Conservation (phyloP, 2,329 filamentous ascomycete genomes). For the Fusarium vanettenii region DNA sequence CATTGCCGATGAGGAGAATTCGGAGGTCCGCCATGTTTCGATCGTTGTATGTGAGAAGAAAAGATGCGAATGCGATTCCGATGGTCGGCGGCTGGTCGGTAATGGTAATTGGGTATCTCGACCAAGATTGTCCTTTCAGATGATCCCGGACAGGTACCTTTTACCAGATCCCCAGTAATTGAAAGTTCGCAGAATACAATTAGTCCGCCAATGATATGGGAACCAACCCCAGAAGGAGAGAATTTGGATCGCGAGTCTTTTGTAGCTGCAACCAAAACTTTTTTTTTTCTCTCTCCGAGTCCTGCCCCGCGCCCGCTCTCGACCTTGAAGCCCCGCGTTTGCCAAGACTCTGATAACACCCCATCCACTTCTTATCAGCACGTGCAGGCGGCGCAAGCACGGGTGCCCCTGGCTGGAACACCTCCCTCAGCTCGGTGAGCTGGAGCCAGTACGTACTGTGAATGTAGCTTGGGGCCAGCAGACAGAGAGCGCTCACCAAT, state of each 20-base stretch:
- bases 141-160: constrained; percentile 5
- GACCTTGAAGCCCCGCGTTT: constrained; percentile 18
- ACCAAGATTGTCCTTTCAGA: constrained; percentile 5
- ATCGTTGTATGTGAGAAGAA: constrained; percentile 22
- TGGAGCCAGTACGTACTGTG: constrained; percentile 4
- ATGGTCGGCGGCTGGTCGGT: constrained; percentile 25
- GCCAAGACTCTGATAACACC: constrained; percentile 7
- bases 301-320: constrained; percentile 20
- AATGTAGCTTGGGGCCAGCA: neutral
- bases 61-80: constrained; percentile 28
- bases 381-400: constrained; percentile 12
- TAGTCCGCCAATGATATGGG: constrained; percentile 31
- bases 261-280: neutral
- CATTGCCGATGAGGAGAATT: constrained; percentile 90
- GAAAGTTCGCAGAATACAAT: constrained; percentile 16
- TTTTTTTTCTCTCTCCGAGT: constrained; percentile 11
- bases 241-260: neutral
- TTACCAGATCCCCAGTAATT: neutral
- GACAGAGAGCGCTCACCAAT: neutral
- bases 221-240: constrained; percentile 21
- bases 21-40: constrained; percentile 60
- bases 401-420: neutral
- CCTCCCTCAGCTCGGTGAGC: constrained; percentile 6
- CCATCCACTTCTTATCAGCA: constrained; percentile 29
- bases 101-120: neutral